Conservation (phyloP, 331 rosid genomes). For the Acacia pycnantha region DNA sequence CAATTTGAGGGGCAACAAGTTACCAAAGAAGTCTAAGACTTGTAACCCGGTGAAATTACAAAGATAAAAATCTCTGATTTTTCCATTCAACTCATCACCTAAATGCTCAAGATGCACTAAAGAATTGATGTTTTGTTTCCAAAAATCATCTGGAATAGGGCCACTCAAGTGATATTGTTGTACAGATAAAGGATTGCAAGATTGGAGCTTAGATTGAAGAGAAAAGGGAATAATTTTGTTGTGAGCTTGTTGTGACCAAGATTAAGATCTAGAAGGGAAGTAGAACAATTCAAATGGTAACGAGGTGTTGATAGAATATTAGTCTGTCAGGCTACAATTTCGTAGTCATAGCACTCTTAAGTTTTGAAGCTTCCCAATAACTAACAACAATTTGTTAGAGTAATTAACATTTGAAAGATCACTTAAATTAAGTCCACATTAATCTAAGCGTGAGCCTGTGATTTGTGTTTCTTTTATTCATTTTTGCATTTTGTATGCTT, state of each 20-base stretch:
- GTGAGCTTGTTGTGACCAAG: not conserved
- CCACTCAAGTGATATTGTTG: not conserved
- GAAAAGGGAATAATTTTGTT: not conserved
- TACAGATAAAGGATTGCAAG: rapidly evolving
- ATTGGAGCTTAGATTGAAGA: not conserved
- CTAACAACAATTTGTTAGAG: not conserved
- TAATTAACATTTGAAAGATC: not conserved
- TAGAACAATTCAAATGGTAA: not conserved
- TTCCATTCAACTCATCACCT: too few relatives aligned
- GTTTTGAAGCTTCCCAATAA: not conserved
- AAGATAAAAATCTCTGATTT: not conserved
- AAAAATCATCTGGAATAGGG: not conserved
- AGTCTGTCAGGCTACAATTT: not conserved
- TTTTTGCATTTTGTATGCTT: too few relatives aligned
- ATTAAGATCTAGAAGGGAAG: constrained; percentile 9
- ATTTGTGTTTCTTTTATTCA: too few relatives aligned
- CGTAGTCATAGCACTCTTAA: not conserved
- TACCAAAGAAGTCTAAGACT: not conserved
- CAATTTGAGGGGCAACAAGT: constrained; percentile 14
- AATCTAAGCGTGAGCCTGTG: too few relatives aligned
- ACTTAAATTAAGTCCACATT: not conserved
- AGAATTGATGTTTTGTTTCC: too few relatives aligned
- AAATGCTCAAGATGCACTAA: too few relatives aligned
- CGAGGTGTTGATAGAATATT: not conserved
- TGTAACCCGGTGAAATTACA: not conserved